A percentile compares a stretch with the other conserved stretches of the same genome.
These are phyloP conservation scores for Quercus lobata DNA, from an alignment of 331 rosid genomes.

Conservation along the genomic window DNA sequence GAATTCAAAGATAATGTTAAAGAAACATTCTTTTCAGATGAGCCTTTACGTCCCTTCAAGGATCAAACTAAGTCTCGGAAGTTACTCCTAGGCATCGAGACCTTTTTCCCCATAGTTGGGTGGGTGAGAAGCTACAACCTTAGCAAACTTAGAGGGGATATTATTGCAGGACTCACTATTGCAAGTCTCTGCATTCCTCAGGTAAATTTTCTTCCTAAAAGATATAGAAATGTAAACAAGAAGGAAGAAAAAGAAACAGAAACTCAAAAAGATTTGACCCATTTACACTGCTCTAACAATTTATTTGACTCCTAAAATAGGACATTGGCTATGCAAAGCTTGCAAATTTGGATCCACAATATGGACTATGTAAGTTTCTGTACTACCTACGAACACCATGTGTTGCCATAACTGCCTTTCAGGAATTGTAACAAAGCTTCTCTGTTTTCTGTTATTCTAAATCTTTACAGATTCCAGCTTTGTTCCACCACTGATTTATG, in stretches of 20 bases:
- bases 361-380: conserved; percentile 76
- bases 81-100: conserved; percentile 61
- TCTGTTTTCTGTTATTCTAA: conserved; percentile 2
- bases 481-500: conserved; percentile 92
- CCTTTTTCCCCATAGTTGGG: conserved; percentile 68
- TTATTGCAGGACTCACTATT: conserved; percentile 87
- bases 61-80: conserved; percentile 61
- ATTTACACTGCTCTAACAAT: conserved; percentile 13
- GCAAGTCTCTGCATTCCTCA: conserved; percentile 98
- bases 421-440: conserved; percentile 19
- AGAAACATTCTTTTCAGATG: conserved; percentile 91
- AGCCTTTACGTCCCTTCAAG: conserved; percentile 82
- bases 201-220: conserved; percentile 39
- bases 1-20: conserved; percentile 63
- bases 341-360: conserved; percentile 80
- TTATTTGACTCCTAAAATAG: conserved; percentile 35
- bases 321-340: conserved; percentile 94
- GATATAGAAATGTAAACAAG: not conserved
- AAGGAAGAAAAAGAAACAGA: not conserved
- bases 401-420: not conserved
- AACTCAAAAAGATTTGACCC: not conserved
- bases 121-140: conserved; percentile 77
- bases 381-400: not conserved
- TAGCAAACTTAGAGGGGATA: conserved; percentile 65
- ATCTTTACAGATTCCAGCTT: conserved; percentile 76